Evolutionary conservation across 1,284 basidiomycete species (phyloP), one percentile per base, ranked within the genome.

Genomic region (Prillingera fragicola): DNA sequence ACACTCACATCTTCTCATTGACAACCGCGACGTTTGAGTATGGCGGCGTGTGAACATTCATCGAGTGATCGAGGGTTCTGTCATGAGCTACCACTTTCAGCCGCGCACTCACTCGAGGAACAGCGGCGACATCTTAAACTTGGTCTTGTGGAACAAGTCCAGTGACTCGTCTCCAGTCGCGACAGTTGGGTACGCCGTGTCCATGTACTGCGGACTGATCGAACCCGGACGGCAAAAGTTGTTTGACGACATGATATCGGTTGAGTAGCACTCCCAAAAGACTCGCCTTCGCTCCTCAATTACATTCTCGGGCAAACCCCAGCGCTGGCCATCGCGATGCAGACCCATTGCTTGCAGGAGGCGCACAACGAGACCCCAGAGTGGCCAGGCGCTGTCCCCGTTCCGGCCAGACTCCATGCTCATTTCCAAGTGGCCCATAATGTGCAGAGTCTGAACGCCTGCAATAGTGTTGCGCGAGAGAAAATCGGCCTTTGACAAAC

Each of bases 151-250:
- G 34, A 51, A 57, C 3, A 40, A 36, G 31, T 50, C 41, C 9
- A 33, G n/a, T 8, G n/a, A 13, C 9, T 28, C 27, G 14, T 15
- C 32, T n/a, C 18, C n/a, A 33, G 12, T n/a, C 32, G 33, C 8
- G 47, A 48, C 34, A n/a, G 8, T 10, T 8, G 57, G 58, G 17
- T 50, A 45, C 31, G 26, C 23, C 1, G 55, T 52, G 25, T 61
- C 59, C 35, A 54, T 43, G 31, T 45, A 56, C 8, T 53, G 38
- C 2, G 56, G 33, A 5, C 26, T 34, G 18, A 57, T 41, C 7
- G 54, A 50, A 24, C 45, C 45, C 17, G 57, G 57, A 17, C 57
- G 48, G 17, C 50, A 50, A 27, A 57, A 60, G 38, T 55, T 33
- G 22, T 42, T 56, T 5, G 52, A 49, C 33, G 51, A 45, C 13